Percentiles rank a stretch among this genome's conserved stretches.
phyloP scores from a whole-genome alignment of 257 asterid genomes.

The Penstemon davidsonii region DNA sequence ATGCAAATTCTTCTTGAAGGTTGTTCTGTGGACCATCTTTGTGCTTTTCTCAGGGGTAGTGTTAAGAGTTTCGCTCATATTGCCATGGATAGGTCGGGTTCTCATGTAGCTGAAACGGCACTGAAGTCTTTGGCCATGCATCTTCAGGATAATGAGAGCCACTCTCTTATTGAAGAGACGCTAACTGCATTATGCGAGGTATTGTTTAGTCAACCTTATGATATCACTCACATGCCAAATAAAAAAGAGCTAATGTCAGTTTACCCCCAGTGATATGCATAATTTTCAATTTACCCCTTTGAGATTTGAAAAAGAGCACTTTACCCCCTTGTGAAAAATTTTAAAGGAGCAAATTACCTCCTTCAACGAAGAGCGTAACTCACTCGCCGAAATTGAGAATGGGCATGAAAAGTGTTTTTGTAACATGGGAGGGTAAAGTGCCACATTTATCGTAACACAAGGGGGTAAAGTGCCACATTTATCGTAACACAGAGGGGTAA shows the following conservation, averaged over 20 bases:
- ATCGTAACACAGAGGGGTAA: too few relatives aligned
- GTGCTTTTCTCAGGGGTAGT: constrained; percentile 65
- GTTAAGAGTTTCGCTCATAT: constrained; percentile 59
- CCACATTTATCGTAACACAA: too few relatives aligned
- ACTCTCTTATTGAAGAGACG: constrained; percentile 59
- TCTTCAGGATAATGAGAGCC: constrained; percentile 61
- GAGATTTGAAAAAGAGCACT: too few relatives aligned
- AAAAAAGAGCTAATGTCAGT: background rate
- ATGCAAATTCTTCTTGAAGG: constrained; percentile 84
- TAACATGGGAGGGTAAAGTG: too few relatives aligned
- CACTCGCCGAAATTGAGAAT: too few relatives aligned
- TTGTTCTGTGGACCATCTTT: constrained; percentile 73
- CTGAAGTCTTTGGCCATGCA: constrained; percentile 74
- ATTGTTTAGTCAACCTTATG: constrained; percentile 16
- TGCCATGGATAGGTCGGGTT: constrained; percentile 85
- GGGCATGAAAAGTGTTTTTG: too few relatives aligned
- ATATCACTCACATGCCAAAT: constrained; percentile 3
- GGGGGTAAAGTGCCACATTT: too few relatives aligned
- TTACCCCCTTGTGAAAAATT: too few relatives aligned
- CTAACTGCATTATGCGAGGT: constrained; percentile 69
- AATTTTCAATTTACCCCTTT: too few relatives aligned
- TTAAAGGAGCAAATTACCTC: too few relatives aligned
- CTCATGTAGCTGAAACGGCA: constrained; percentile 95
- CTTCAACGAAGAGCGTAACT: too few relatives aligned
- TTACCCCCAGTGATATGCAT: too few relatives aligned